Evolutionary conservation across 371 early-diverging fungal genomes (phyloP), one percentile per base, ranked within the genome.

Genomic region (Mortierella sp.): DNA sequence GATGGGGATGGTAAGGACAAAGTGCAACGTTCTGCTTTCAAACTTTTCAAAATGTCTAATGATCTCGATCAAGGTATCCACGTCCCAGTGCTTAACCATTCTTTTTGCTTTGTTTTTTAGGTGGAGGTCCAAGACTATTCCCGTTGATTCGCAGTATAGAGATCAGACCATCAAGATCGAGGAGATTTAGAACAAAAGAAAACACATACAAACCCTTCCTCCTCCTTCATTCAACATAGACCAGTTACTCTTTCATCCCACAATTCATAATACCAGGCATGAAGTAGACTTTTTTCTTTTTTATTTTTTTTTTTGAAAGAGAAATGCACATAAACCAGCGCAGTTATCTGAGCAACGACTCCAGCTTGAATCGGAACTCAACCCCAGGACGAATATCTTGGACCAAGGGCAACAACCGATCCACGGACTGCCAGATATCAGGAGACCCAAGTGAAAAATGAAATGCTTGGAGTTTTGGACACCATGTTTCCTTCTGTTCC

Each of bases 1-100:
- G 79, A 12, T 79, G 79, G 79, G 79, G 79, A 69, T 79, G 79
- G 79, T 79, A 71, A 60, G 67, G 43, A 2, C 3, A 37, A 37
- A 37, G 9, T 5, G 37, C 3, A 37, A 37, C n/a, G n/a, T n/a
- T n/a, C n/a, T n/a, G n/a, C n/a, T n/a, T n/a, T n/a, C n/a, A n/a
- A n/a, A n/a, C n/a, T n/a, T n/a, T n/a, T 37, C 47, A 11, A 64
- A 23, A 25, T 19, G 18, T 12, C 16, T 7, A 25, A 25, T 23
- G 19, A 43, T 4, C 43, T 7, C 5, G n/a, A n/a, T n/a, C n/a
- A n/a, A n/a, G n/a, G n/a, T n/a, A n/a, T n/a, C n/a, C n/a, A n/a
- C n/a, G n/a, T n/a, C n/a, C n/a, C n/a, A n/a, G n/a, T n/a, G n/a
- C n/a, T n/a, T n/a, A n/a, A n/a, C n/a, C n/a, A n/a, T n/a, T n/a